These are phyloP conservation scores for Gentiana straminea DNA, from an alignment of 257 asterid species.

Conservation along the genomic window DNA sequence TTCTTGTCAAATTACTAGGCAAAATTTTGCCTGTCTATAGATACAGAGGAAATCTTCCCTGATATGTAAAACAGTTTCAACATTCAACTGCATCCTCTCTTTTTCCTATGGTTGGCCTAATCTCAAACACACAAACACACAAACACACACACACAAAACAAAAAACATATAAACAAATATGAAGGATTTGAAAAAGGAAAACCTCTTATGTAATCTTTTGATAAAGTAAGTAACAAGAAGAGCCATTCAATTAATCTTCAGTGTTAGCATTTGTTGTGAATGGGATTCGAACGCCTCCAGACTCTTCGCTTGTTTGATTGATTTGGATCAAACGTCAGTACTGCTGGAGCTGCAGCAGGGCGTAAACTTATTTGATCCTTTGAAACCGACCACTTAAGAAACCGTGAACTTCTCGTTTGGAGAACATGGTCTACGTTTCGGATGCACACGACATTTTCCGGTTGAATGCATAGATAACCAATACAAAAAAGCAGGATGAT, in stretches of 20 bases:
- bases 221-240: conserved; percentile 8
- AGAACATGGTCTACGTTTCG: conserved; percentile 39
- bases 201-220: conserved; percentile 6
- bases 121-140: neutral
- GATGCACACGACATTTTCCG: conserved; percentile 32
- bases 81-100: conserved; percentile 8
- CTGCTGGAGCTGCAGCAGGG: conserved; percentile 64
- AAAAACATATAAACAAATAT: neutral
- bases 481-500: conserved; percentile 32
- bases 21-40: too few species aligned
- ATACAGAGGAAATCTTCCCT: too few species aligned
- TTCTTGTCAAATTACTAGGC: too few species aligned
- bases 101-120: conserved; percentile 10
- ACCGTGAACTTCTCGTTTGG: conserved; percentile 30
- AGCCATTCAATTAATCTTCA: neutral
- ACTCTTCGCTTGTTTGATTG: conserved; percentile 60
- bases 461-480: conserved; percentile 30
- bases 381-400: conserved; percentile 19
- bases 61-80: neutral
- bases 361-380: conserved; percentile 34
- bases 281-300: conserved; percentile 70
- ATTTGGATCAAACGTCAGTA: conserved; percentile 45
- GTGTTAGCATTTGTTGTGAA: conserved; percentile 57
- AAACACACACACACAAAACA: neutral
- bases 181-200: neutral